These are phyloP conservation scores for Phaeosphaeriaceae sp. DNA, from an alignment of 2,329 filamentous ascomycete species.

Conservation along the genomic window DNA sequence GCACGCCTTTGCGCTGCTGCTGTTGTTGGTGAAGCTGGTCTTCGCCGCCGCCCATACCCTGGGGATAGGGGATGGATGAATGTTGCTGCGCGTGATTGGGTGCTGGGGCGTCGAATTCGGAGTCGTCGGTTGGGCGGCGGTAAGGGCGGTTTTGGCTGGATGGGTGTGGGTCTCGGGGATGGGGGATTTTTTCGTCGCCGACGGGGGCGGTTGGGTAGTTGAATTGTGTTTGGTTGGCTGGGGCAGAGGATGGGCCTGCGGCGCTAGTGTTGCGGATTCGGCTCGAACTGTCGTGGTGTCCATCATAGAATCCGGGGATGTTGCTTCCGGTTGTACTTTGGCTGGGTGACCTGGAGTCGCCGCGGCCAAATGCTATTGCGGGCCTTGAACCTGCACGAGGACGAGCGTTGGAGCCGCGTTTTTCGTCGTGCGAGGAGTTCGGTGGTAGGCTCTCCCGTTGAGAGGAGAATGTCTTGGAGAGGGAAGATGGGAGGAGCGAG, in stretches of 20 bases:
- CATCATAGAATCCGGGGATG: conserved; percentile 53
- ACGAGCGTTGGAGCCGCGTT: conserved; percentile 40
- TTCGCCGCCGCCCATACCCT: conserved; percentile 44
- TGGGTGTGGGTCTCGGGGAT: conserved; percentile 42
- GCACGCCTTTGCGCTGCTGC: conserved; percentile 56
- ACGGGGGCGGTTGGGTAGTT: conserved; percentile 31
- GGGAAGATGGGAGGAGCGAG: conserved; percentile 57
- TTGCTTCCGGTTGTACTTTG: conserved; percentile 53
- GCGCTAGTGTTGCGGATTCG: conserved; percentile 26
- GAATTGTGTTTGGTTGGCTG: conserved; percentile 47
- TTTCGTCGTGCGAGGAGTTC: conserved; percentile 38
- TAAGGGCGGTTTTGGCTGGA: conserved; percentile 32
- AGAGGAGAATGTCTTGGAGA: conserved; percentile 54
- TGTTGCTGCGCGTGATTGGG: conserved; percentile 19
- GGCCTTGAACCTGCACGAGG: conserved; percentile 41
- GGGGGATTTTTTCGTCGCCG: conserved; percentile 47
- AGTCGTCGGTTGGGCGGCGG: conserved; percentile 41
- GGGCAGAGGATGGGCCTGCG: conserved; percentile 42
- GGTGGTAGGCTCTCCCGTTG: conserved; percentile 45
- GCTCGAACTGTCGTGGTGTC: conserved; percentile 41
- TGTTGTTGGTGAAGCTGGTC: conserved; percentile 24
- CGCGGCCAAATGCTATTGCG: conserved; percentile 53
- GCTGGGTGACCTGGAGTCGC: conserved; percentile 52
- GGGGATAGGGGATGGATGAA: conserved; percentile 49
- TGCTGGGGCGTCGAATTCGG: conserved; percentile 37